These are phyloP conservation scores for Tubosaeta brunneosetosa DNA, from an alignment of 768 basidiomycete genomes.

Conservation along the genomic window DNA sequence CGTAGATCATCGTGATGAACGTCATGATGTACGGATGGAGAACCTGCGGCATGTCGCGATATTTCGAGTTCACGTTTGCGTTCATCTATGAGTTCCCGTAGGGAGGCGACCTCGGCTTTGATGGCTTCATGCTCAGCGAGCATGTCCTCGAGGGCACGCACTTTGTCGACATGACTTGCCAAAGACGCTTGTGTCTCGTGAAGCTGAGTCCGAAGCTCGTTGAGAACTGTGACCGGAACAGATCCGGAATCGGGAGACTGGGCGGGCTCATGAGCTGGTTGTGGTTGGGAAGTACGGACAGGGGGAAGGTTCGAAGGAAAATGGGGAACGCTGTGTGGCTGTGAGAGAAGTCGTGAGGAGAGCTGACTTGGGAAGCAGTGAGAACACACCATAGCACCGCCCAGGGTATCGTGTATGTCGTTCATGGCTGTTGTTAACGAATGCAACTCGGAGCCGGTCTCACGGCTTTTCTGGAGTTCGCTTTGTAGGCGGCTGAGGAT, in stretches of 20 bases:
- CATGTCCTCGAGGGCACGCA: conserved; percentile 75
- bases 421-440: conserved; percentile 72
- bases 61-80: conserved; percentile 48
- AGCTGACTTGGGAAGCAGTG: not conserved
- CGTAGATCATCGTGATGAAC: conserved; percentile 12
- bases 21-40: conserved; percentile 23
- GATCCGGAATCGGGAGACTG: conserved; percentile 28
- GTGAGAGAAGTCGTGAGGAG: conserved; percentile 11
- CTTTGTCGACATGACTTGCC: conserved; percentile 73
- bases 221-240: conserved; percentile 31
- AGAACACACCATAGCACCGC: conserved; percentile 69
- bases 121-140: conserved; percentile 82
- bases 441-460: conserved; percentile 84
- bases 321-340: conserved; percentile 59
- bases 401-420: conserved; percentile 90
- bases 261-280: conserved; percentile 19
- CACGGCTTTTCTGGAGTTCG: conserved; percentile 93
- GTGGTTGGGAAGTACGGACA: conserved; percentile 43
- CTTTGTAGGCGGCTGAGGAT: conserved; percentile 84
- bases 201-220: conserved; percentile 77
- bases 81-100: conserved; percentile 71
- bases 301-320: conserved; percentile 66
- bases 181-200: conserved; percentile 79
- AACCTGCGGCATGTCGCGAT: conserved; percentile 18
- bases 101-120: conserved; percentile 66